A percentile compares a stretch with the other conserved stretches of the same genome.
Conservation (phyloP, 2,329 filamentous ascomycete genomes). For the Pseudocercospora ulei region DNA sequence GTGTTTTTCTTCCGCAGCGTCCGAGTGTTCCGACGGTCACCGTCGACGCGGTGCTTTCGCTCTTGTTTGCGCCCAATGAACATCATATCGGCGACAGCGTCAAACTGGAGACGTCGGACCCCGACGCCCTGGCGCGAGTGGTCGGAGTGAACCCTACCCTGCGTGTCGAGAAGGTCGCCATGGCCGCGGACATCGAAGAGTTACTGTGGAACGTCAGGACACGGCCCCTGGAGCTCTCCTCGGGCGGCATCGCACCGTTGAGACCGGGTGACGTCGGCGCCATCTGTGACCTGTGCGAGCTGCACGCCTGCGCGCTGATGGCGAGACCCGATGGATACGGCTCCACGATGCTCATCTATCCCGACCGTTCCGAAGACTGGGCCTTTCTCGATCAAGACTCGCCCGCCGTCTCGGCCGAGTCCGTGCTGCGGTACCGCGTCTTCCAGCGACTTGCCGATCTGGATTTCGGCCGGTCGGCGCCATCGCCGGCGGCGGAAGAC, state of each 20-base stretch:
- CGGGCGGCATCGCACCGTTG: slow-evolving; percentile 12
- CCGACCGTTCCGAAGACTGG: slow-evolving; percentile 26
- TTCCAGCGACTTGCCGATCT: slow-evolving; percentile 12
- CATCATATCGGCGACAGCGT: slow-evolving; percentile 4
- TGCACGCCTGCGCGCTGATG: slow-evolving; percentile 21
- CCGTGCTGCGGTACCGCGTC: slow-evolving; percentile 14
- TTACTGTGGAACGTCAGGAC: slow-evolving; percentile 13
- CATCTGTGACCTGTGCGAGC: slow-evolving; percentile 23
- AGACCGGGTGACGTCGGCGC: slow-evolving; percentile 1
- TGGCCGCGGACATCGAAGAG: slow-evolving; percentile 17
- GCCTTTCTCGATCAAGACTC: slow-evolving; percentile 21
- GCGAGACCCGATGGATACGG: slow-evolving; percentile 14
- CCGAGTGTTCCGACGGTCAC: not conserved
- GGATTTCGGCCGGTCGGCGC: slow-evolving; percentile 1
- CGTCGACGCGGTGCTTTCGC: not conserved
- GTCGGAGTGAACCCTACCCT: slow-evolving; percentile 14
- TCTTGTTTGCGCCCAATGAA: slow-evolving; percentile 5
- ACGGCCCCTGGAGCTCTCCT: slow-evolving; percentile 2
- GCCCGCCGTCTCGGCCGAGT: slow-evolving; percentile 6
- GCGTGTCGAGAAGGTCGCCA: slow-evolving; percentile 16
- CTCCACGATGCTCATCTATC: slow-evolving; percentile 26
- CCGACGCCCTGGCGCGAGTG: slow-evolving; percentile 4
- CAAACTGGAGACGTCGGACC: slow-evolving; percentile 11
- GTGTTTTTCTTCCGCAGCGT: not conserved
- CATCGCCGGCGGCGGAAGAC: not conserved